Evolutionary conservation across 805 yeast species (phyloP), one percentile per base, ranked within the genome.

Genomic region (Kluyveromyces lactis): DNA sequence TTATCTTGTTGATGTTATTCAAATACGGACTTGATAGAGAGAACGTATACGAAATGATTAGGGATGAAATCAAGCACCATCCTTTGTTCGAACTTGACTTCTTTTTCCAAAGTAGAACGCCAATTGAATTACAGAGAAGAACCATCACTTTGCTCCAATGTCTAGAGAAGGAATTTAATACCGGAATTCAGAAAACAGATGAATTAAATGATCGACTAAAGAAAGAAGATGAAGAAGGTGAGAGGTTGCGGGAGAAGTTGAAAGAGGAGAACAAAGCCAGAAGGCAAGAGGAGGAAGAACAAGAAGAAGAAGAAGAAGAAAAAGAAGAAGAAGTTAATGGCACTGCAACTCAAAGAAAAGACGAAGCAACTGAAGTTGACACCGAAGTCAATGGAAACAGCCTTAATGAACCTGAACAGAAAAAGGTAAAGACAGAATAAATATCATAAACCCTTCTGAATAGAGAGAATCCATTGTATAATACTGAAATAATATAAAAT

Each of bases 51-150:
- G 98, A 90, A 42, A 61, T 74, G 45, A 79, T 90, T 35, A 72
- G 86, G 40, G 85, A 81, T 43, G 79, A 81, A 21, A 79, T 90
- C 30, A 69, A 85, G 42, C 73, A 73, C 31, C 77, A 84, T 10
- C 84, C 90, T 4, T 63, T 86, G 54, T 87, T 90, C 64, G 75
- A 86, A 48, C 81, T 86, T 55, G 95, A 92, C 60, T 87, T 84
- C 68, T 87, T 84, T 63, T 73, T 92, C 53, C 82, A 84, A 48
- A 79, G 87, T 40, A 72, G 96, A 51, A 77, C 83, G 4, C 71
- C 86, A 0, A 66, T 75, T 3, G 98, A 92, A 60, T 64, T 92
- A 28, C 72, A 81, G 5, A 73, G 97, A 62, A 71, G 98, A 50
- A 81, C 95, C 49, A 73, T 75, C 39, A 83, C 95, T 2, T 67